Evolutionary conservation across 805 yeast genomes (phyloP), one percentile per base, ranked within the genome.

Genomic region (Metschnikowia drakensbergensis): DNA sequence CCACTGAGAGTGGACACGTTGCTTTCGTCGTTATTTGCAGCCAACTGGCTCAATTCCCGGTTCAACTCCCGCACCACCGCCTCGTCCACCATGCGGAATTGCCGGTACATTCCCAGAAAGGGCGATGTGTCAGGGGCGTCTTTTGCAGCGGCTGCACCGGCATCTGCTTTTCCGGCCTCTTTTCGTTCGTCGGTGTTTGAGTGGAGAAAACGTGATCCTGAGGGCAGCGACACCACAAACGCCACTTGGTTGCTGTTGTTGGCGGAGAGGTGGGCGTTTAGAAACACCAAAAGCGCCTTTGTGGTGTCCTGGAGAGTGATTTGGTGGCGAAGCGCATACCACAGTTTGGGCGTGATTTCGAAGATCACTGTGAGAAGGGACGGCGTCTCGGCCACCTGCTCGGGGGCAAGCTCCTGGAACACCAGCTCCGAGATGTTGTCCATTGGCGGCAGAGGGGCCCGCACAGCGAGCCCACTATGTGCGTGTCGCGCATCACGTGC

Each of bases 181-280:
- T 35, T 54, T 58, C 41, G 50, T 49, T 11, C 46, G 40, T 28
- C 49, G 47, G 25, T 45, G 47, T 64, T 67, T 3, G 98, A 98
- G 59, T 83, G 88, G 23, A 92, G 61, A 55, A 86, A 80, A 54
- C 72, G 70, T 0, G 95, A 82, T 0, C 92, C 88, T 10, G 69
- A 66, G 1, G 88, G 79, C 54, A 88, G 86, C 22, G 88, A 84
- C 1, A 88, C 86, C 35, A 91, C 79, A 11, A 92, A 80, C 2
- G 94, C 86, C 7, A 92, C 95, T 59, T 80, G 80, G 64, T 94
- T 94, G 33, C 90, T 81, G 56, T 86, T 87, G 65, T 88, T 88
- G 44, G 88, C 74, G 0, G 98, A 84, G 41, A 94, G 64, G 64
- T 94, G 99, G 1, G 96, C 90, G 64, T 94, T 94, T 45, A 91